A percentile compares a stretch with the other conserved stretches of the same genome.
Conservation (phyloP, 2,329 filamentous ascomycete genomes). For the Magnaporthiopsis incrustans region DNA sequence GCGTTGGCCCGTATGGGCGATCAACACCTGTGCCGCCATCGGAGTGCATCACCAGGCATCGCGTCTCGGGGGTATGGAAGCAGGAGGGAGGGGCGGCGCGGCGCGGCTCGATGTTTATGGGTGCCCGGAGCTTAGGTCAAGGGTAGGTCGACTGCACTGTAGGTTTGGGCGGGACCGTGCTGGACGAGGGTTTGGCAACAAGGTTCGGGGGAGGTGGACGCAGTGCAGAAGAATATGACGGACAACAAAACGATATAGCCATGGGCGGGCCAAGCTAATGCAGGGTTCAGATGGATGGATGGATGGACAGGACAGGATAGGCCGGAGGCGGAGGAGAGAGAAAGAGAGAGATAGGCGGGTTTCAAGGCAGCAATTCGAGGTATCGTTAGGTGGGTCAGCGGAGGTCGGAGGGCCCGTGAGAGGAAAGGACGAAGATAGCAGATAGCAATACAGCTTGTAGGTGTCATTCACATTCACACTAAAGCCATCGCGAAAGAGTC, state of each 20-base stretch:
- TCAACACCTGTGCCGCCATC: constrained; percentile 86
- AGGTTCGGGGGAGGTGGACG: not conserved
- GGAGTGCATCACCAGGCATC: constrained; percentile 38
- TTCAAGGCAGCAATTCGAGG: not conserved
- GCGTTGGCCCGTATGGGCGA: constrained; percentile 87
- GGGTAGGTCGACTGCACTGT: not conserved
- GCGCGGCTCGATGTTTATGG: not conserved
- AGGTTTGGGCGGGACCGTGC: not conserved
- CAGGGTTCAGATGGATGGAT: not conserved
- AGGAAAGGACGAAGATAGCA: not conserved
- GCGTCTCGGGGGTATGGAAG: constrained; percentile 17
- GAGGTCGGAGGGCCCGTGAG: not conserved
- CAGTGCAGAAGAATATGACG: not conserved
- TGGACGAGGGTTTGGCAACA: not conserved
- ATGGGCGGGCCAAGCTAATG: not conserved
- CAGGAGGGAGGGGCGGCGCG: not conserved
- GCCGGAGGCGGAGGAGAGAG: not conserved
- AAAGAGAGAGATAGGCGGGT: not conserved
- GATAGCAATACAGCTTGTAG: not conserved
- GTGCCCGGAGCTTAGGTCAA: not conserved
- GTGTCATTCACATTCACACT: not conserved
- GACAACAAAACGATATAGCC: not conserved
- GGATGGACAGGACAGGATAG: not conserved
- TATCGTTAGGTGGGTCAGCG: not conserved
- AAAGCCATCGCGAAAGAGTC: not conserved